phyloP scores from a whole-genome alignment of 2,329 filamentous ascomycete species.

The Sclerotinia spermophila region DNA sequence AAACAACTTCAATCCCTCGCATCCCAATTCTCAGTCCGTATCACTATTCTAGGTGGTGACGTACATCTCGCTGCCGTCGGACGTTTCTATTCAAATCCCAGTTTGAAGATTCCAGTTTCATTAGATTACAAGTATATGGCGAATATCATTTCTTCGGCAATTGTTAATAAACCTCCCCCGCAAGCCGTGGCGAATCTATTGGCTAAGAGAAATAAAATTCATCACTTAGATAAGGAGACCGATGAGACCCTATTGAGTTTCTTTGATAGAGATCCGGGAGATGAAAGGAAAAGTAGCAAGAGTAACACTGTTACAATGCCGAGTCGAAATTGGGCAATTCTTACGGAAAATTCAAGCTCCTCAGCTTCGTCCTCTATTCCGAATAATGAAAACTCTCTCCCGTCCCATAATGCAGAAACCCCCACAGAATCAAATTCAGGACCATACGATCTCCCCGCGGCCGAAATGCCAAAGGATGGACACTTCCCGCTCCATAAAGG shows the following conservation, averaged over 20 bases:
- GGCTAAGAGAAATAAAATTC: conserved; percentile 81
- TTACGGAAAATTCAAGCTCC: conserved; percentile 71
- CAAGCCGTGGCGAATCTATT: conserved; percentile 85
- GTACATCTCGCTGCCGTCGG: conserved; percentile 90
- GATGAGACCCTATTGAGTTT: conserved; percentile 93
- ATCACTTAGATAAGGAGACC: conserved; percentile 66
- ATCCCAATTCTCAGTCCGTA: conserved; percentile 78
- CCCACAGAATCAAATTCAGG: conserved; percentile 9
- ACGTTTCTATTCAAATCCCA: conserved; percentile 89
- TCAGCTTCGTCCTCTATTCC: conserved; percentile 41
- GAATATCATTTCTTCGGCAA: conserved; percentile 90
- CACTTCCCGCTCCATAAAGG: conserved; percentile 71
- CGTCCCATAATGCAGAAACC: conserved; percentile 21
- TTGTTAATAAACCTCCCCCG: conserved; percentile 91
- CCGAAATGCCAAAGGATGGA: conserved; percentile 53
- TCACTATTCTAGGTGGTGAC: conserved; percentile 91
- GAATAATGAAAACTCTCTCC: too few species aligned
- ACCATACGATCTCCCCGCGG: conserved; percentile 30
- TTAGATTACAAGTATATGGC: conserved; percentile 91
- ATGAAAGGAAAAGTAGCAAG: conserved; percentile 64
- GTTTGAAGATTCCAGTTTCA: conserved; percentile 70
- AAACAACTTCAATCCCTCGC: conserved; percentile 79
- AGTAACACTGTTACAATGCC: conserved; percentile 87
- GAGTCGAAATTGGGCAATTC: conserved; percentile 87
- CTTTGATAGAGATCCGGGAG: conserved; percentile 85